Evolutionary conservation across 2,329 filamentous ascomycete genomes (phyloP), one percentile per base, ranked within the genome.

Genomic region (Sporothrix curviconia): DNA sequence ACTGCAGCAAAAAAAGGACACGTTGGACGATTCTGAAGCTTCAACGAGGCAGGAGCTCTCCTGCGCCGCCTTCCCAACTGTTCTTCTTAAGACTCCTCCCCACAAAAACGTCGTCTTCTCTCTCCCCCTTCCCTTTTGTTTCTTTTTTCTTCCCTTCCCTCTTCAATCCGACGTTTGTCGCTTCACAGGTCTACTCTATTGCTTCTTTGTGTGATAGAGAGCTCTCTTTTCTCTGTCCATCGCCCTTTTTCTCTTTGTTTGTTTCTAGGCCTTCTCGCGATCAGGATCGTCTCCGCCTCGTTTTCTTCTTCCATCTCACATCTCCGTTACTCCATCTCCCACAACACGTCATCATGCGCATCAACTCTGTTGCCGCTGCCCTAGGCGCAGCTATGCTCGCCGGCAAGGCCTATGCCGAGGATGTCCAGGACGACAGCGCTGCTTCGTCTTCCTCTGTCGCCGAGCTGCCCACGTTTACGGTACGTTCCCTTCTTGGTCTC

Each of bases 401-500:
- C 64, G 82, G 85, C 71, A 83, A 84, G 65, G 85, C 86, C 68
- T 80, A 84, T 64, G 83, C 85, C 63, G 86, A 88, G 63, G 84
- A 88, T 64, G 77, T 79, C 62, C 75, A 72, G 62, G 77, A 78
- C 57, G 74, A 77, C 61, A 72, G 69, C 65, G 70, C 74, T 42
- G 68, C 73, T 44, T 70, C 78, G 50, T 60, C 69, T 30, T 75
- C 84, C 56, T 77, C 79, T 52, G 73, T 80, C 52, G 77, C 86
- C 59, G 79, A 85, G 70, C 83, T 90, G 66, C 88, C 92, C 47
- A 89, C 84, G 58, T 96, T 96, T 71, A 95, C 91, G 64, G 92
- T 96, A 80, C 78, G 90, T 80, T 15, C 17, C 15, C 32, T n/a
- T 22, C 14, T 6, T 34, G 22, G 40, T 15, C 34, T 32, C 34